Evolutionary conservation across 2,329 filamentous ascomycete genomes (phyloP).

Genomic region (Scolecobasidium constrictum): DNA sequence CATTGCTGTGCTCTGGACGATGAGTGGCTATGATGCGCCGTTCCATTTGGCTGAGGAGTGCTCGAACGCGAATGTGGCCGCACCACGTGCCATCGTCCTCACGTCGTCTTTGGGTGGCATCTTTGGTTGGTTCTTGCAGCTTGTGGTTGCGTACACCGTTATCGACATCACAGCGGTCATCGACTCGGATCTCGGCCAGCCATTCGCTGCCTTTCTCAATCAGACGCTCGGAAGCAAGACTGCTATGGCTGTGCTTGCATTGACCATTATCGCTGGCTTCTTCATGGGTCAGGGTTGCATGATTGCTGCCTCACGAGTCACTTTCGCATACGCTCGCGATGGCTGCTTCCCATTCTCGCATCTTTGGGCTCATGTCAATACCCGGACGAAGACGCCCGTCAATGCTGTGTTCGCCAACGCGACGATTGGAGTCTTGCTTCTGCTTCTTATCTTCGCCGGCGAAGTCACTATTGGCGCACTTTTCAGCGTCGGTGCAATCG

Average conservation of each 20-base stretch:
- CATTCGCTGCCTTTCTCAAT: slow-evolving; percentile 58
- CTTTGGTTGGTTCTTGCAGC: slow-evolving; percentile 62
- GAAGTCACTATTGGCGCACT: slow-evolving; percentile 53
- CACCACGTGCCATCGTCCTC: slow-evolving; percentile 60
- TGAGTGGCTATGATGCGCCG: slow-evolving; percentile 55
- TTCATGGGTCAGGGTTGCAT: slow-evolving; percentile 65
- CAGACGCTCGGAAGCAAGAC: slow-evolving; percentile 52
- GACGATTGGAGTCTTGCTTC: slow-evolving; percentile 45
- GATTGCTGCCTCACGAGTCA: slow-evolving; percentile 56
- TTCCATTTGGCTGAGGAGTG: slow-evolving; percentile 70
- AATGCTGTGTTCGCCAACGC: slow-evolving; percentile 61
- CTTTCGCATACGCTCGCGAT: slow-evolving; percentile 63
- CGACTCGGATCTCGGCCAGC: slow-evolving; percentile 53
- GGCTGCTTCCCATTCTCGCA: slow-evolving; percentile 54
- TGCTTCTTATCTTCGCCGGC: slow-evolving; percentile 56
- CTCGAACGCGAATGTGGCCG: slow-evolving; percentile 59
- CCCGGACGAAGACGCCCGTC: slow-evolving; percentile 51
- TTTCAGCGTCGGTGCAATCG: slow-evolving; percentile 60
- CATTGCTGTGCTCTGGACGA: slow-evolving; percentile 59
- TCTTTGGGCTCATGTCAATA: slow-evolving; percentile 50
- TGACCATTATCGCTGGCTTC: slow-evolving; percentile 60
- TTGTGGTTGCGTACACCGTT: slow-evolving; percentile 63
- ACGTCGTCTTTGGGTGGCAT: slow-evolving; percentile 56
- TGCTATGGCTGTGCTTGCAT: slow-evolving; percentile 49
- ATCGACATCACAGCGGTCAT: slow-evolving; percentile 50